phyloP scores from a whole-genome alignment of 257 asterid species.

The Solanum phureja region DNA sequence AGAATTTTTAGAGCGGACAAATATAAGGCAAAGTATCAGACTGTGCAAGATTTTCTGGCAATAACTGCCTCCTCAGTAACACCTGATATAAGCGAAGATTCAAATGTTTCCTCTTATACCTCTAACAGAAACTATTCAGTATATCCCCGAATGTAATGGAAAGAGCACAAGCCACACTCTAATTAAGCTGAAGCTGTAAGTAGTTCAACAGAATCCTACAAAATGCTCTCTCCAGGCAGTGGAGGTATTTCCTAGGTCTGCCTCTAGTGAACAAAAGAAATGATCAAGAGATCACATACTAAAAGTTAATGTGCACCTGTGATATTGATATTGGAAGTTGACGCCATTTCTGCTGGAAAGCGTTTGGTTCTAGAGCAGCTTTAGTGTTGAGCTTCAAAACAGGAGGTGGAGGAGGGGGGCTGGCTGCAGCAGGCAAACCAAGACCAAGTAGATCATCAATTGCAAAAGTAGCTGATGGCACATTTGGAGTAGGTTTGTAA shows the following conservation, averaged over 20 bases:
- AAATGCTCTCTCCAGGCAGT: not conserved
- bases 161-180: not conserved
- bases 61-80: not conserved
- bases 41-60: not conserved
- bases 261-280: not conserved
- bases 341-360: constrained; percentile 98
- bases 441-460: constrained; percentile 86
- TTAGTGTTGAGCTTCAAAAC: constrained; percentile 60
- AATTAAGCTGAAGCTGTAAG: not conserved
- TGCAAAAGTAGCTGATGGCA: constrained; percentile 39
- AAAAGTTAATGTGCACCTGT: constrained; percentile 37
- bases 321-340: constrained; percentile 58
- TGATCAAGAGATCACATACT: not conserved
- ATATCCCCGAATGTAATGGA: not conserved
- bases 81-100: not conserved
- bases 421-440: constrained; percentile 47
- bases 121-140: not conserved
- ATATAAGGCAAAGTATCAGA: not conserved
- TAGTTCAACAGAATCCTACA: not conserved
- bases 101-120: not conserved
- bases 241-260: not conserved
- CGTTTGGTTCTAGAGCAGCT: constrained; percentile 57
- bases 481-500: constrained; percentile 35
- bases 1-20: not conserved
- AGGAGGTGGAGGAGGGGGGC: constrained; percentile 45